Conservation (phyloP, 2,329 filamentous ascomycete genomes). For the Colletotrichum sp. region DNA sequence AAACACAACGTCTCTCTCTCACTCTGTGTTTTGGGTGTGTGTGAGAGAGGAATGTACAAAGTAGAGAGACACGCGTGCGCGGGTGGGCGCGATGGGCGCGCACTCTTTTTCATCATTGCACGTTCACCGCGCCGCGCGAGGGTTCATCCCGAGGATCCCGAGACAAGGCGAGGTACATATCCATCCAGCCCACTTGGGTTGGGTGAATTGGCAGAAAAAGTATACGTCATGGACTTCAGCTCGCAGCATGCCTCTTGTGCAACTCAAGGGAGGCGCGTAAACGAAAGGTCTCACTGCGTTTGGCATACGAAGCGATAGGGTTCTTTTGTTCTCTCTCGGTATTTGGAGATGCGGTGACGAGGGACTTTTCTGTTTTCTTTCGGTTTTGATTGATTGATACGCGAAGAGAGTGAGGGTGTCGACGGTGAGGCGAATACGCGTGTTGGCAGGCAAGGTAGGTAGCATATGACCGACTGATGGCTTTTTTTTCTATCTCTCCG, state of each 20-base stretch:
- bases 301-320: not conserved
- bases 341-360: not conserved
- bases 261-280: not conserved
- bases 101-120: not conserved
- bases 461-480: not conserved
- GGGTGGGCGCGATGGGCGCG: not conserved
- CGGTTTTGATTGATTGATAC: not conserved
- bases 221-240: conserved; percentile 13
- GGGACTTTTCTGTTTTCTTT: not conserved
- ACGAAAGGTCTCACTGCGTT: not conserved
- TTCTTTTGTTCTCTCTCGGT: not conserved
- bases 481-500: not conserved
- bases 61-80: not conserved
- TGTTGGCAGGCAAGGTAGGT: not conserved
- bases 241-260: not conserved
- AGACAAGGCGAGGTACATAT: not conserved
- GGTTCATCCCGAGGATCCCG: not conserved
- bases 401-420: not conserved
- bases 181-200: conserved; percentile 1
- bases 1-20: not conserved
- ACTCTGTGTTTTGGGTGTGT: not conserved
- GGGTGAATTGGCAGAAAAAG: not conserved
- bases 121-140: not conserved
- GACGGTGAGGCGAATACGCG: not conserved
- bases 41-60: not conserved